A percentile compares a stretch with the other conserved stretches of the same genome.
Conservation (phyloP, 1,139 yeast genomes). For the Lodderomyces elongisporus region DNA sequence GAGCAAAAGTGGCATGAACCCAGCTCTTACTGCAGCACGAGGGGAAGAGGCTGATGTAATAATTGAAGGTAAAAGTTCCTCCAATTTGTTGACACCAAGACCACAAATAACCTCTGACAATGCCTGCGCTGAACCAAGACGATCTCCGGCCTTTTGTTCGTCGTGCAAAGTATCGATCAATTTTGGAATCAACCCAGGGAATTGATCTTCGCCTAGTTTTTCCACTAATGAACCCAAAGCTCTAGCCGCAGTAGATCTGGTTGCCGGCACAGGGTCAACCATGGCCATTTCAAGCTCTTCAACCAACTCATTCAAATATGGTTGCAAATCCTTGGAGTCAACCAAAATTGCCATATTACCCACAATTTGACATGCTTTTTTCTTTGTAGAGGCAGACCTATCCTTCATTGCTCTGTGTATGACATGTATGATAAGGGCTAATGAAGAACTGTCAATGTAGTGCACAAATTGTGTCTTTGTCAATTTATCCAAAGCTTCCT, state of each 20-base stretch:
- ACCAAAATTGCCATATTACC: conserved; percentile 98
- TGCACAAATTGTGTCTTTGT: conserved; percentile 92
- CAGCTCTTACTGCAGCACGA: conserved; percentile 76
- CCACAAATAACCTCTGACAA: conserved; percentile 91
- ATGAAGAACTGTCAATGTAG: conserved; percentile 95
- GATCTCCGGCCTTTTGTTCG: conserved; percentile 80
- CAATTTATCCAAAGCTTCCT: conserved; percentile 78
- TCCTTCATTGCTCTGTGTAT: conserved; percentile 94
- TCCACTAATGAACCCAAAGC: conserved; percentile 96
- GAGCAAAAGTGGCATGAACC: conserved; percentile 84
- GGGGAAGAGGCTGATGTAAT: conserved; percentile 66
- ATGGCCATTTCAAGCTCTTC: conserved; percentile 85
- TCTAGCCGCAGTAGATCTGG: conserved; percentile 96
- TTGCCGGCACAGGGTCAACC: conserved; percentile 98
- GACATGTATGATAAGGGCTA: conserved; percentile 91
- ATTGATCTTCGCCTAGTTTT: conserved; percentile 90
- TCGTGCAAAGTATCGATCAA: conserved; percentile 74
- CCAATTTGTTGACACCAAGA: conserved; percentile 79
- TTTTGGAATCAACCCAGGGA: conserved; percentile 88
- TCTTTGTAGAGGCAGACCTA: conserved; percentile 85
- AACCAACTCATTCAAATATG: conserved; percentile 73
- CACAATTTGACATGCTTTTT: conserved; percentile 95
- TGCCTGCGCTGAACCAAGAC: conserved; percentile 97
- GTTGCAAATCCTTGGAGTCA: conserved; percentile 77
- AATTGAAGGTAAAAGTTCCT: conserved; percentile 79